Base-by-base conservation (phyloP, 768 basidiomycete species). In the Hygrophoropsis aurantiaca region DNA sequence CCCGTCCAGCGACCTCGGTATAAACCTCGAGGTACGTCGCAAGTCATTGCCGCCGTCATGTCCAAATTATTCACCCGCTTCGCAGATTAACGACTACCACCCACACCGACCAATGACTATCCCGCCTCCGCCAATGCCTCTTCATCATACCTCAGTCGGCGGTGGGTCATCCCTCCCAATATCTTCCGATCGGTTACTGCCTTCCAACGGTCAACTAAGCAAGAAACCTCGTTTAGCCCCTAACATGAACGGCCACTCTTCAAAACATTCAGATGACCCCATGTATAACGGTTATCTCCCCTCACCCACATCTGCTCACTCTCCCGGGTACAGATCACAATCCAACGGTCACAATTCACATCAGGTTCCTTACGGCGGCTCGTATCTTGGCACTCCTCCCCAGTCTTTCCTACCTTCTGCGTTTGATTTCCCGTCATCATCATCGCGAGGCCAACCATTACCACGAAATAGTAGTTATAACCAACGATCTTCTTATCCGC, bases 101-200 rank as follows among this genome's bases (percentile, higher is more conserved):
- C 44, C 47, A 15, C 66, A 67, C 32, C 54, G 66, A 25, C 59
- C 64, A 0, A 61, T 66, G 59, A 46, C 62, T 7, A 67, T 66
- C 37, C 66, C 66, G 23, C 67, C 64, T 10, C 64, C 64, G 23
- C 64, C 64, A 3, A 61, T 68, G 51, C 59, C 65, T 2, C 54
- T 58, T 13, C 64, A 60, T 27, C 61, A 61, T 27, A 59, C 64
- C 4, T 42, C 57, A 2, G 40, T 51, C 47, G 39, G 50, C 20
- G 39, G 52, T 4, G 50, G 47, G n/a, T 55, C 65, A 9, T 61
- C 63, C 36, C 61, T 69, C 47, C 65, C 67, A 13, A 34, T 69
- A 33, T 58, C 64, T 50, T 57, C 61, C 43, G 61, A 61, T 37
- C 60, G 58, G 60, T 66, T 52, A 1, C 51, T 61, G 46, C 58